Evolutionary conservation across 441 rosid species (phyloP).

Genomic region (Oxalis stricta): DNA sequence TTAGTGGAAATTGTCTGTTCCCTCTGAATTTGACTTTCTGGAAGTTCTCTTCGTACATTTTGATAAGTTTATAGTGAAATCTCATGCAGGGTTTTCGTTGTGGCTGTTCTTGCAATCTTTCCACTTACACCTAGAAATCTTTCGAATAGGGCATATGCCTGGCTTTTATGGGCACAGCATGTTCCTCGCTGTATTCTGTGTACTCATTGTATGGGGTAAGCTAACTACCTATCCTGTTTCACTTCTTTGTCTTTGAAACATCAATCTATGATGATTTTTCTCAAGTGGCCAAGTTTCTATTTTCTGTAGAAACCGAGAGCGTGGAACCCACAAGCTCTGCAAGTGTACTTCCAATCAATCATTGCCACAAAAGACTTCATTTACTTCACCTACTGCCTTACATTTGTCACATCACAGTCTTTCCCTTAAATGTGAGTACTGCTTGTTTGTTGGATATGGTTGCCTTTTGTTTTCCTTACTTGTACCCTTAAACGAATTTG

Average conservation of each 20-base stretch:
- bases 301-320: constrained; percentile 69
- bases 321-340: constrained; percentile 81
- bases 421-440: constrained; percentile 70
- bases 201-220: constrained; percentile 83
- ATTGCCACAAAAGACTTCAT: constrained; percentile 82
- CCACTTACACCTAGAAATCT: constrained; percentile 67
- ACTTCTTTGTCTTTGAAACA: constrained; percentile 6
- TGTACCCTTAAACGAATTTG: too few species aligned
- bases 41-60: background rate
- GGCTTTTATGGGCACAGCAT: constrained; percentile 84
- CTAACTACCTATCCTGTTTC: background rate
- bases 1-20: too few species aligned
- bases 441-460: background rate
- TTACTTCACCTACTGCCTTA: constrained; percentile 75
- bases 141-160: constrained; percentile 75
- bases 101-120: constrained; percentile 77
- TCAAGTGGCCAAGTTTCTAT: constrained; percentile 10
- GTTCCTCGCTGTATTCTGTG: constrained; percentile 69
- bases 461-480: background rate
- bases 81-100: constrained; percentile 68
- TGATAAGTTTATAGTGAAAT: constrained; percentile 4
- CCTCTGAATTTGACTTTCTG: too few species aligned
- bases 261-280: background rate
- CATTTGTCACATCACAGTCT: constrained; percentile 81
- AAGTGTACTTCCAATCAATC: constrained; percentile 66